Conservation (phyloP, 1,139 yeast genomes). For the Insectozyma bohioensis region DNA sequence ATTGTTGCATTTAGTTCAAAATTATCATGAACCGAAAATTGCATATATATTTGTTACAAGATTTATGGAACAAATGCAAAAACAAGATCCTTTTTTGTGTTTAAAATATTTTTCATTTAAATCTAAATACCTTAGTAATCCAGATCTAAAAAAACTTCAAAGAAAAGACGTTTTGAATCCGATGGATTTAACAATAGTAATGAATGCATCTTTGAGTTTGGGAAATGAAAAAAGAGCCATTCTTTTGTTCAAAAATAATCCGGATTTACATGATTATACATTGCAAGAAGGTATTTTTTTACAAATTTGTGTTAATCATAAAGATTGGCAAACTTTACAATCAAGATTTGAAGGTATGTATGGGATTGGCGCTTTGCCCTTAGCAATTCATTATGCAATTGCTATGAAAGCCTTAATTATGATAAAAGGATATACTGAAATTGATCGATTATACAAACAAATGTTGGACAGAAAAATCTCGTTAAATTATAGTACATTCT, state of each 20-base stretch:
- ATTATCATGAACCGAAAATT: neutral
- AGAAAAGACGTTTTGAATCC: conserved; percentile 10
- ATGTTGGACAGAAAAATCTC: conserved; percentile 36
- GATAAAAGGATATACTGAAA: conserved; percentile 54
- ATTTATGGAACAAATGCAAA: conserved; percentile 9
- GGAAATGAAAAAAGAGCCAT: conserved; percentile 26
- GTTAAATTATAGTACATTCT: neutral
- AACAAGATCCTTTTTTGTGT: conserved; percentile 8
- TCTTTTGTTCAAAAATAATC: conserved; percentile 23
- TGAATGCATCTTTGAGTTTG: conserved; percentile 28
- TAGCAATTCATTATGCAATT: conserved; percentile 57
- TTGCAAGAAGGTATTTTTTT: conserved; percentile 45
- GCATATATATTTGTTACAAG: conserved; percentile 10
- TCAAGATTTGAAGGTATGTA: conserved; percentile 61
- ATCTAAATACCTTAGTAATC: conserved; percentile 10
- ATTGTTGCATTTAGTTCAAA: neutral
- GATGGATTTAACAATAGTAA: conserved; percentile 29
- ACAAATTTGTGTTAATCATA: conserved; percentile 47
- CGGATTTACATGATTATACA: conserved; percentile 25
- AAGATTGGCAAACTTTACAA: conserved; percentile 62
- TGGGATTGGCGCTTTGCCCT: conserved; percentile 57
- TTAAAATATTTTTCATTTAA: conserved; percentile 19
- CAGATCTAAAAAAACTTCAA: neutral
- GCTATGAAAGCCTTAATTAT: conserved; percentile 64
- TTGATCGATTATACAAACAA: conserved; percentile 53